Evolutionary conservation across 1,139 yeast genomes (phyloP), one percentile per base, ranked within the genome.

Genomic region (Trichomonascaceae sp.): DNA sequence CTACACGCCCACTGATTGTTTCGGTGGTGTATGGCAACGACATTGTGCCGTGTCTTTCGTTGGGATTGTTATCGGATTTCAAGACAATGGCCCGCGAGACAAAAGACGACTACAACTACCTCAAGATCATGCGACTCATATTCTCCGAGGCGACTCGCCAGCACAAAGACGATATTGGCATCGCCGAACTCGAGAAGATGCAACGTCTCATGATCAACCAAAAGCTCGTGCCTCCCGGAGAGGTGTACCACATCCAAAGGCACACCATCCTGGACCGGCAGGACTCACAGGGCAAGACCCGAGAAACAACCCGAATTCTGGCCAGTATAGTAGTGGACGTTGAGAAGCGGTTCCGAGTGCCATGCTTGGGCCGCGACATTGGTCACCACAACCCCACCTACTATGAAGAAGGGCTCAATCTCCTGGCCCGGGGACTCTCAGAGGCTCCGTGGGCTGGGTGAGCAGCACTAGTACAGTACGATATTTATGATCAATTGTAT

Each of bases 221-320:
- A 31, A 56, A 55, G 37, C 45, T 56, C 5, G 50, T 54, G 1
- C 60, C 60, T 5, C 60, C 60, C 0, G 60, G 60, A 3, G 50
- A 52, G 26, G 51, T 55, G 13, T 52, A 52, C 34, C 56, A 54
- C 31, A 35, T 55, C 28, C 44, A 50, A 8, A 50, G 54, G 4
- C 43, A 45, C 28, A 48, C 54, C 3, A 47, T 52, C 8, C 50
- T 52, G 31, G 52, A 50, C 31, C 43, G 48, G 3, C 53, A 51
- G 27, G 22, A 3, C n/a, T 16, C 17, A n/a, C 11, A 13, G n/a
- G 56, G 56, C 6, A 43, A 51, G 15, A 51, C 52, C 26, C 43
- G 40, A 33, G 43, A 48, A 31, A 57, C 59, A 6, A 48, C 50
- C 8, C 36, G 55, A 23, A 51, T 55, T 14, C 43, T 52, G 17